These are phyloP conservation scores for Gossypium sturtianum DNA, from an alignment of 345 rosid species.

Conservation along the genomic window DNA sequence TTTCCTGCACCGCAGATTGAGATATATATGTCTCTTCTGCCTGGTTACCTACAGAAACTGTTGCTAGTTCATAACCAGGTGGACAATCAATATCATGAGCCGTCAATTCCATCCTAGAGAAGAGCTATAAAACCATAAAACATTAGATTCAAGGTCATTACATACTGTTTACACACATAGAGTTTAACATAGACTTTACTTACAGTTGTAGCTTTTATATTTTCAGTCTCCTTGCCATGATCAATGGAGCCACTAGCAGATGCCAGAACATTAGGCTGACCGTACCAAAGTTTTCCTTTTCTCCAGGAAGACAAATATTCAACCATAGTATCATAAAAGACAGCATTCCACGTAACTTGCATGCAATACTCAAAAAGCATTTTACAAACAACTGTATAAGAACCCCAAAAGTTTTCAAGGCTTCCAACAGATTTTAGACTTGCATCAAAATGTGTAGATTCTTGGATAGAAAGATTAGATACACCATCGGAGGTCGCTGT, in stretches of 20 bases:
- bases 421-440: constrained; percentile 65
- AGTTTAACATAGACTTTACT: constrained; percentile 14
- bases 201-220: constrained; percentile 26
- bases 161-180: background rate
- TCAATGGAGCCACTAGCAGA: constrained; percentile 14
- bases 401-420: constrained; percentile 56
- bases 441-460: constrained; percentile 18
- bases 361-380: constrained; percentile 58
- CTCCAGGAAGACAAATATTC: constrained; percentile 61
- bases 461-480: constrained; percentile 18
- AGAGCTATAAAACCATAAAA: constrained; percentile 35
- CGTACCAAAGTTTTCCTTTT: constrained; percentile 59
- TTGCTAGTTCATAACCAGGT: constrained; percentile 39
- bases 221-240: constrained; percentile 20
- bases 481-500: constrained; percentile 18
- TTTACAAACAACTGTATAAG: constrained; percentile 51
- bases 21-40: constrained; percentile 9
- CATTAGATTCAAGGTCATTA: constrained; percentile 16
- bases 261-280: constrained; percentile 24
- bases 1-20: constrained; percentile 22
- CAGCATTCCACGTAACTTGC: constrained; percentile 88
- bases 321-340: constrained; percentile 60
- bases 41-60: constrained; percentile 20
- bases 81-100: constrained; percentile 31
- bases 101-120: constrained; percentile 29